Base-by-base conservation (phyloP, 371 early-diverging fungal species). In the Rhizopus sp. region DNA sequence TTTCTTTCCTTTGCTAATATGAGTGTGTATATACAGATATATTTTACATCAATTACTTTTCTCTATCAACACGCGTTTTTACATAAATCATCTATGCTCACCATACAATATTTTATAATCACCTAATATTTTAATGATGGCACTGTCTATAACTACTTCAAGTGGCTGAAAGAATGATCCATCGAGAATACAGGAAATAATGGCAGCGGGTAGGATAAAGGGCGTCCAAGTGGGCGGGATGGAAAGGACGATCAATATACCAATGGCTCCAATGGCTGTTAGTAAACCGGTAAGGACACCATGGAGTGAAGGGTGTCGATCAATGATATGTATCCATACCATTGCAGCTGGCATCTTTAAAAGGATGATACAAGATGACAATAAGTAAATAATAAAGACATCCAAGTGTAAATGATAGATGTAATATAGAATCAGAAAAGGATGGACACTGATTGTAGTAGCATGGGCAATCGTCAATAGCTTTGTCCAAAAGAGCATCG, bases 41-140 rank as follows among this genome's bases (percentile, higher is more conserved):
- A 51, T 12, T 4, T 4, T 10, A 37, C 38, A 37, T 37, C 13
- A 13, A 10, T 37, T 10, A 13, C 38, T 37, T 37, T 37, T 37
- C 23, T 23, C 23, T 23, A 23, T 23, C 9, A 46, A 46, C 13
- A 39, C n/a, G 10, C n/a, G 23, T 23, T 37, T 37, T 37, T 37
- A 13, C 38, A 10, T 37, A 10, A 8, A 31, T n/a, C 10, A 10
- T 50, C 8, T 10, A 40, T 45, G 41, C 53, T 55, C 55, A 71
- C 75, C 73, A 69, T 66, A 73, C 44, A 71, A 44, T 60, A 62
- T 62, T 53, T 63, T 70, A 53, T 66, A 74, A 38, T 74, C 71
- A 16, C 67, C 69, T 17, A 74, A 45, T 13, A 59, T 63, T 32
- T 74, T 74, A 34, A 74, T 65, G 7, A 71, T 66, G 2, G 66